Evolutionary conservation across 2,329 filamentous ascomycete genomes (phyloP), one percentile per base, ranked within the genome.

Genomic region (Curvularia sp.): DNA sequence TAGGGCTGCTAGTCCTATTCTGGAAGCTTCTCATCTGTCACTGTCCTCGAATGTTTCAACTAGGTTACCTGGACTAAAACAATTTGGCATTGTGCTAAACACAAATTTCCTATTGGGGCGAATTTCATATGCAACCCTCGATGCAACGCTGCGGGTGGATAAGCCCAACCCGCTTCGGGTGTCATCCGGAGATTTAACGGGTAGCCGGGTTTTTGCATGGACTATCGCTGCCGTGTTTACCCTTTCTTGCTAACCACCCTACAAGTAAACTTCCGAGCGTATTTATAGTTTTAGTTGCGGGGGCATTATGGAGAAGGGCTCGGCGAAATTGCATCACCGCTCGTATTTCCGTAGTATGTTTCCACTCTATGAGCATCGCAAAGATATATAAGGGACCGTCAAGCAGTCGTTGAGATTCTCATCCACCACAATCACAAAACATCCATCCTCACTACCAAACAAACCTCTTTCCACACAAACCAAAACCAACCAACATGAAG

Each of bases 401-500:
- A 20, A 10, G 42, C 13, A 6, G 41, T 15, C 24, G 39, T 6
- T 15, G 3, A 26, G 7, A 12, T 24, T 38, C 13, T 31, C 8
- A 20, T 42, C 53, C 48, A 33, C 38, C 48, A 58, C 24, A 46
- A 42, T 31, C 44, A 31, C 31, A 39, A 49, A 55, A 44, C 33
- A 46, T 42, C 42, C 22, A 50, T 39, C 9, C 33, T 49, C 48
- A 53, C 30, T 28, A 48, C 57, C 18, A 18, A 18, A 18, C 18
- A 18, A 18, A 18, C 18, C 18, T 18, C 18, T 9, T 31, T 31
- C 28, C 28, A 31, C 6, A 31, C 6, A 31, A 31, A 31, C 5
- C 8, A 10, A 49, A 31, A 57, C 35, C 55, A 53, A 62, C 63
- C 68, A 74, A 66, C 12, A 75, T 75, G 73, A 69, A 71, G 60